Evolutionary conservation across 805 yeast genomes (phyloP).

Genomic region (Cyberlindnera suaveolens): DNA sequence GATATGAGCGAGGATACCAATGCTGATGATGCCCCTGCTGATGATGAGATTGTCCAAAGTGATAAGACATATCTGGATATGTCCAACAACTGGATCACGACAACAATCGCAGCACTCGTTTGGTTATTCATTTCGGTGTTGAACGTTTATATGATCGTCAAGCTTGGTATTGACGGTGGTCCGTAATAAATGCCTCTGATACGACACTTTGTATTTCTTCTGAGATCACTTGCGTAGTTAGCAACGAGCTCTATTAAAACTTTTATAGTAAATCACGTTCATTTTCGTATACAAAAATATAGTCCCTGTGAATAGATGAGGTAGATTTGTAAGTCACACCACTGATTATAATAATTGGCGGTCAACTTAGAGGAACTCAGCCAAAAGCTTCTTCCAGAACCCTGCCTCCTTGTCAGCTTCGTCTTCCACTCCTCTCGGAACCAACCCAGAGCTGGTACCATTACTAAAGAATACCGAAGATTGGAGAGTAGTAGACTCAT

Average conservation of each 20-base stretch:
- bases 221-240: too few relatives aligned
- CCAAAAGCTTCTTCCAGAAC: constrained; percentile 12
- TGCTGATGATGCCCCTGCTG: constrained; percentile 11
- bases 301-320: too few relatives aligned
- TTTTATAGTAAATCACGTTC: background rate
- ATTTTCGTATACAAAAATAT: background rate
- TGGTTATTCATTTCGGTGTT: constrained; percentile 72
- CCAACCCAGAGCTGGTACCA: constrained; percentile 10
- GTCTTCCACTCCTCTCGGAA: constrained; percentile 8
- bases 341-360: too few relatives aligned
- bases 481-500: constrained; percentile 6
- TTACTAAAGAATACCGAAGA: constrained; percentile 9
- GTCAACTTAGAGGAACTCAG: constrained; percentile 6
- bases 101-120: constrained; percentile 43
- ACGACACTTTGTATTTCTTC: too few relatives aligned
- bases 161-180: constrained; percentile 25
- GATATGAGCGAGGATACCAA: background rate
- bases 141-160: constrained; percentile 58
- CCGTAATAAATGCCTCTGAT: background rate
- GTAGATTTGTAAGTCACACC: too few relatives aligned
- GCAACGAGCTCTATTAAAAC: too few relatives aligned
- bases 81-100: constrained; percentile 58
- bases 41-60: constrained; percentile 3
- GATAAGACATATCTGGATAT: constrained; percentile 32
- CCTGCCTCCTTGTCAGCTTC: background rate